A percentile compares a stretch with the other conserved stretches of the same genome.
phyloP scores from a whole-genome alignment of 345 rosid species.

The Eucalyptus curtisii region DNA sequence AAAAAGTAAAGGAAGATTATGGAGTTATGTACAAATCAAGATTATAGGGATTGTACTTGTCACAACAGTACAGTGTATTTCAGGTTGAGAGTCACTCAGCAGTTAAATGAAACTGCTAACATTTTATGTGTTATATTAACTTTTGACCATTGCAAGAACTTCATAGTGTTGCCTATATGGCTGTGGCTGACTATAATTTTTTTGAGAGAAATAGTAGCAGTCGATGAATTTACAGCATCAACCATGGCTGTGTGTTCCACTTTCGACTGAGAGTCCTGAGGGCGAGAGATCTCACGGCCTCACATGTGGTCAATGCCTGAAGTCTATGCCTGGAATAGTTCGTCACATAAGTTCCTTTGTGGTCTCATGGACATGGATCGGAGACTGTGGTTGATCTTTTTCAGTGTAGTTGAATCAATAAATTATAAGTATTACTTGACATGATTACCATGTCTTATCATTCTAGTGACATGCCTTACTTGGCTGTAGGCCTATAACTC shows the following conservation, averaged over 20 bases:
- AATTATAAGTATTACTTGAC: background rate
- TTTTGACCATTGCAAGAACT: background rate
- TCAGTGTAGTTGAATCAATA: background rate
- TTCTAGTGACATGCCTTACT: background rate
- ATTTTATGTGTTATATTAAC: background rate
- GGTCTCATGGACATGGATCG: background rate
- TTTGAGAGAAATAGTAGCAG: background rate
- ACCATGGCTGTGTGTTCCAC: background rate
- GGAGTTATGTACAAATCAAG: background rate
- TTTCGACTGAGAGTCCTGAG: background rate
- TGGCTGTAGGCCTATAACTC: background rate
- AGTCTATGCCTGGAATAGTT: background rate
- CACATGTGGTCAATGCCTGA: background rate
- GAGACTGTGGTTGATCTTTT: background rate
- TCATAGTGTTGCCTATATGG: background rate
- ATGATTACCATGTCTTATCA: background rate
- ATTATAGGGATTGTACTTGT: background rate
- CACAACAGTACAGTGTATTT: background rate
- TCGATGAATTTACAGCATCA: background rate
- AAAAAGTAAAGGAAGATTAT: background rate
- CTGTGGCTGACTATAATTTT: background rate
- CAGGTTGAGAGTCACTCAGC: background rate
- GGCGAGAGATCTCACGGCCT: background rate
- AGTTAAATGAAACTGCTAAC: background rate
- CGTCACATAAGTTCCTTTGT: background rate